Evolutionary conservation across 2,329 filamentous ascomycete species (phyloP).

Genomic region (Arthrinium phaeospermum): DNA sequence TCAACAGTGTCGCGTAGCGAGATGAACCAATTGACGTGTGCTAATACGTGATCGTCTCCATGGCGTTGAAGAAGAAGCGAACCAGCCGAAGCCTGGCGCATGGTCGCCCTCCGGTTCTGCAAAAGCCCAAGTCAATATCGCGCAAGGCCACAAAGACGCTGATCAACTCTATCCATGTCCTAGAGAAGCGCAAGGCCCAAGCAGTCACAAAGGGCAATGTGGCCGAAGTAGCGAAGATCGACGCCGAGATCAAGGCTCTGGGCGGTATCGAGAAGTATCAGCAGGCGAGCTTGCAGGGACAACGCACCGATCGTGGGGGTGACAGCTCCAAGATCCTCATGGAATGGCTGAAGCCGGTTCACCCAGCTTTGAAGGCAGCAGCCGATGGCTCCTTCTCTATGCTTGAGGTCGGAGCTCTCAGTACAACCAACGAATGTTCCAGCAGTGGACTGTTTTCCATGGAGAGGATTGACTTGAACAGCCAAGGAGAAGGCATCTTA

Average conservation of each 20-base stretch:
- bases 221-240: slow-evolving; percentile 50
- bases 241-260: slow-evolving; percentile 59
- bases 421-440: slow-evolving; percentile 83
- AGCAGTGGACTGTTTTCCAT: slow-evolving; percentile 73
- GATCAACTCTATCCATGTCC: slow-evolving; percentile 69
- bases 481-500: slow-evolving; percentile 78
- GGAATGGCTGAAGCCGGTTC: slow-evolving; percentile 60
- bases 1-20: background rate
- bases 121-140: slow-evolving; percentile 62
- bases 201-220: slow-evolving; percentile 61
- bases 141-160: slow-evolving; percentile 67
- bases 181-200: slow-evolving; percentile 66
- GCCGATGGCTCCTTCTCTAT: slow-evolving; percentile 57
- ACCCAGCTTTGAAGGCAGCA: slow-evolving; percentile 32
- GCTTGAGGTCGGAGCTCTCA: slow-evolving; percentile 89
- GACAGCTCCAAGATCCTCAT: slow-evolving; percentile 70
- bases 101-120: slow-evolving; percentile 62
- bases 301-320: slow-evolving; percentile 68
- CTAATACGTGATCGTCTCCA: slow-evolving; percentile 32
- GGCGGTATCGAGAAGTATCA: slow-evolving; percentile 70
- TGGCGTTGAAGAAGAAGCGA: slow-evolving; percentile 55
- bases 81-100: slow-evolving; percentile 52
- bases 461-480: slow-evolving; percentile 87
- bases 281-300: slow-evolving; percentile 71
- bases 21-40: background rate